phyloP scores from a whole-genome alignment of 106 monocot species.

The Dendrobium nobile region DNA sequence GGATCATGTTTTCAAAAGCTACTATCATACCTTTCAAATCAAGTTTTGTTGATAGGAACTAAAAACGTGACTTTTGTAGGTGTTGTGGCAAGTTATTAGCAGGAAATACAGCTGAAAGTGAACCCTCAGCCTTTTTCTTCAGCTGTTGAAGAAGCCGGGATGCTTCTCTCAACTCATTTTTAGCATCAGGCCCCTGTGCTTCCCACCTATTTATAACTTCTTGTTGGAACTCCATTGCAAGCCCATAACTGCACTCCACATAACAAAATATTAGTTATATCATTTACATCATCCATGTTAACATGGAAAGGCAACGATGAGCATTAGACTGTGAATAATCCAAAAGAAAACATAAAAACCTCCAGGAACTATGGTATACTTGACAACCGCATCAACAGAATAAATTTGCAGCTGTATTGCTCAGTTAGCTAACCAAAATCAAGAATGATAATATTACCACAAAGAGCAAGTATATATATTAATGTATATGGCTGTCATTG shows the following conservation, averaged over 20 bases:
- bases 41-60: background rate
- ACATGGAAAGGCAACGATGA: background rate
- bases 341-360: background rate
- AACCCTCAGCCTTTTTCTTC: constrained; percentile 55
- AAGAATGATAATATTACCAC: background rate
- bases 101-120: constrained; percentile 37
- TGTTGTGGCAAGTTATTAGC: constrained; percentile 39
- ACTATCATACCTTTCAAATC: constrained; percentile 1
- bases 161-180: constrained; percentile 63
- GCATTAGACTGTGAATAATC: background rate
- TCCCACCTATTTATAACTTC: constrained; percentile 49
- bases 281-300: background rate
- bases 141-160: constrained; percentile 48
- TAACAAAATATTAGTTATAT: background rate
- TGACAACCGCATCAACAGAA: background rate
- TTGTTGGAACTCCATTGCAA: constrained; percentile 61
- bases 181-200: constrained; percentile 35
- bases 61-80: constrained; percentile 9
- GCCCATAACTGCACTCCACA: constrained; percentile 37
- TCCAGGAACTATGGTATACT: background rate
- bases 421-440: background rate
- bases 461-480: background rate
- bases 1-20: background rate
- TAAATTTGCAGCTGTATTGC: background rate
- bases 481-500: background rate